Evolutionary conservation across 148 eudicot genomes (phyloP).

Genomic region (Dysphania ambrosioides): DNA sequence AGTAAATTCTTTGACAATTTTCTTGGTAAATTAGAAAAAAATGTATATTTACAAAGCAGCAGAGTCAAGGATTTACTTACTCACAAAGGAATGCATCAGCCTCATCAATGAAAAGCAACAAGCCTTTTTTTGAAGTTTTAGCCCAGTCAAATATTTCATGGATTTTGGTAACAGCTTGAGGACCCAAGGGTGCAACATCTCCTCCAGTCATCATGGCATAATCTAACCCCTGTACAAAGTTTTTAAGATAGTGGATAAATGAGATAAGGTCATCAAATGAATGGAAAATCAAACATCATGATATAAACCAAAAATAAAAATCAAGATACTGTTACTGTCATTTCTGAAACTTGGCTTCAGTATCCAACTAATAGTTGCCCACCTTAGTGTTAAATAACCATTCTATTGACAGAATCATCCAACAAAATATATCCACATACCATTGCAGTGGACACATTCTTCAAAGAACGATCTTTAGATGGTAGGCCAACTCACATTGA

Average conservation of each 20-base stretch:
- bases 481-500: not conserved
- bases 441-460: not conserved
- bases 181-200: slow-evolving; percentile 94
- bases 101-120: slow-evolving; percentile 90
- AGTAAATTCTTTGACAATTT: no score
- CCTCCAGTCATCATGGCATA: slow-evolving; percentile 99
- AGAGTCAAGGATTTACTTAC: slow-evolving; percentile 35
- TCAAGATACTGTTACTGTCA: no score
- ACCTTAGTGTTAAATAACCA: no score
- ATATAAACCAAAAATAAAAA: no score
- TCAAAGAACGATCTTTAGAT: not conserved
- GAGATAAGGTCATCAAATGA: not conserved
- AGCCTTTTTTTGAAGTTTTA: slow-evolving; percentile 79
- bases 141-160: slow-evolving; percentile 99
- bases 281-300: no score
- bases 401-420: not conserved
- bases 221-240: slow-evolving; percentile 69
- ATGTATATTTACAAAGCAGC: not conserved
- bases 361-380: no score
- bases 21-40: not conserved
- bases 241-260: slow-evolving; percentile 8
- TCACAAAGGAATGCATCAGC: slow-evolving; percentile 98
- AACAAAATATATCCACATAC: not conserved
- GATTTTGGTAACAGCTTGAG: slow-evolving; percentile 96
- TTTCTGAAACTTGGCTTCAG: no score